A percentile compares a stretch with the other conserved stretches of the same genome.
Conservation (phyloP, 2,329 filamentous ascomycete genomes). For the Lecanoromycetidae sp. region DNA sequence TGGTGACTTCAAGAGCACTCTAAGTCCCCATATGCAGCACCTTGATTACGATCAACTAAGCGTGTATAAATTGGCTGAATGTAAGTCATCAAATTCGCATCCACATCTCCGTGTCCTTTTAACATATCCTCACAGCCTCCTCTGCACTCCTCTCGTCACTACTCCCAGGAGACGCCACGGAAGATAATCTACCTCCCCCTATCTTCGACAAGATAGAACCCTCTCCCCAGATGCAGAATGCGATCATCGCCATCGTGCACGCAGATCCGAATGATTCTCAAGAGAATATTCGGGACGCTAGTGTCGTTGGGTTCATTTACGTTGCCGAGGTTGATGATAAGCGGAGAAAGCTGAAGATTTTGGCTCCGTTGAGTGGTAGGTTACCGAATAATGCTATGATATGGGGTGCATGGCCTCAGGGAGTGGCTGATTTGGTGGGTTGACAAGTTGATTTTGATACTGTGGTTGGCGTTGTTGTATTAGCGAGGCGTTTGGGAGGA, state of each 20-base stretch:
- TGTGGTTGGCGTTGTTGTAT: background rate
- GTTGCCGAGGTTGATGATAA: slow-evolving; percentile 83
- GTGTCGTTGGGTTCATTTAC: slow-evolving; percentile 85
- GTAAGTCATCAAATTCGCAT: slow-evolving; percentile 14
- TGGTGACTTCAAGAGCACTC: slow-evolving; percentile 59
- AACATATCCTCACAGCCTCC: slow-evolving; percentile 17
- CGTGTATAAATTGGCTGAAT: slow-evolving; percentile 51
- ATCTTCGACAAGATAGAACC: slow-evolving; percentile 54
- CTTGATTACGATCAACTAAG: slow-evolving; percentile 63
- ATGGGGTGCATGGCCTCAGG: slow-evolving; percentile 78
- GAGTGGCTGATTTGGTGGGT: slow-evolving; percentile 42
- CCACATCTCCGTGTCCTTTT: slow-evolving; percentile 19
- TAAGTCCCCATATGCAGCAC: slow-evolving; percentile 79
- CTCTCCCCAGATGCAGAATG: slow-evolving; percentile 60
- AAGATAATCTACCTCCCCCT: slow-evolving; percentile 21
- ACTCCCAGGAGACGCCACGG: slow-evolving; percentile 23
- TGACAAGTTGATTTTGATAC: background rate
- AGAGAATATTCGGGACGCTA: slow-evolving; percentile 63
- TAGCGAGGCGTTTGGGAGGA: slow-evolving; percentile 4
- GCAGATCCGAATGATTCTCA: slow-evolving; percentile 57
- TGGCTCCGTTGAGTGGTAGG: slow-evolving; percentile 72
- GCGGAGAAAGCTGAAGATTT: slow-evolving; percentile 64
- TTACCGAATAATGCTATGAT: slow-evolving; percentile 70
- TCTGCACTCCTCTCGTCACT: slow-evolving; percentile 23
- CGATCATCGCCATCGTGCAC: slow-evolving; percentile 73